Evolutionary conservation across 1,139 yeast species (phyloP), one percentile per base, ranked within the genome.

Genomic region (Wickerhamiella pararugosa): DNA sequence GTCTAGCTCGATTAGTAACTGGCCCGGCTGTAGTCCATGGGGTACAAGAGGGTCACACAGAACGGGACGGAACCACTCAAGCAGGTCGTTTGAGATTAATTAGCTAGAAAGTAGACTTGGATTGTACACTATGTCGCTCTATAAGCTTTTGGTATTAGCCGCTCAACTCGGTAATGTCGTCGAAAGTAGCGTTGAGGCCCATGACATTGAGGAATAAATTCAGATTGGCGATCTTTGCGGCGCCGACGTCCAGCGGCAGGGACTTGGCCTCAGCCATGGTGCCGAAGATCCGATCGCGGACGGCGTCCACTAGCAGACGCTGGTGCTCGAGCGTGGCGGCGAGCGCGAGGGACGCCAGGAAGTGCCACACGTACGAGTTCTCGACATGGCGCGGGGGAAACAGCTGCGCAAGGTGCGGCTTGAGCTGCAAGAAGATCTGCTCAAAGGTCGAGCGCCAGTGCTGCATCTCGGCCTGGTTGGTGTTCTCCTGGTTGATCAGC

Each of bases 331-430:
- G 70, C 59, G 82, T 80, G 52, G 97, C 96, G 48, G 95, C 92
- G 49, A 90, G 69, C 0, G 97, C 92, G 47, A 90, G 70, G 9
- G 95, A 81, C 32, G 98, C 98, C 62, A 90, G 71, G 57, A 90
- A 87, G 65, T 90, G 97, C 98, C 98, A 90, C 39, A 86, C 87
- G 55, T 87, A 86, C 0, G 93, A 75, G 50, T 79, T 87, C 56
- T 83, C 94, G 47, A 73, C 80, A 32, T 55, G 53, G 61, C 55
- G 40, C 90, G 86, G 44, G 42, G 97, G 96, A 79, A 90, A 87
- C 43, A 87, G 74, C 27, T 76, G 68, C 2, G 79, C 69, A 45
- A 90, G 70, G 59, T 84, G 76, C 25, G 87, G 83, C 60, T 84
- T 93, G 49, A 87, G 66, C 5, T 79, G 68, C 27, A 80, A 75